Evolutionary conservation across 768 basidiomycete species (phyloP).

Genomic region (Lentinula lateritia): DNA sequence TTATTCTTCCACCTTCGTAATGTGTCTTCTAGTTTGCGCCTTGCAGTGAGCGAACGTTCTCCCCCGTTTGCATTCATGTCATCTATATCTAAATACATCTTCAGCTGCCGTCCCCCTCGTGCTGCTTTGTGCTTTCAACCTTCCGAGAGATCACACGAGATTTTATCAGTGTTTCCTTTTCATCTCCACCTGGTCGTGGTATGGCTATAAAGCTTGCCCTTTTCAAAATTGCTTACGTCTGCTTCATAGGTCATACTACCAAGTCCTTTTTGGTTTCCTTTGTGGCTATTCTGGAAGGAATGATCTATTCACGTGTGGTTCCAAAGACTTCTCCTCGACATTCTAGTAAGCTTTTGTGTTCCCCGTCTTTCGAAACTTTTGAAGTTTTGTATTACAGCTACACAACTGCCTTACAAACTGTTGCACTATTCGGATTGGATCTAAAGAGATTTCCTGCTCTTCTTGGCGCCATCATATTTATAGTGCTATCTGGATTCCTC

Average conservation of each 20-base stretch:
- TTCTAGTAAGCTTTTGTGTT: neutral
- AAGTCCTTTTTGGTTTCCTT: constrained; percentile 7
- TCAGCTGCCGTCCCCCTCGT: neutral
- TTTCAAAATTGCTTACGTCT: neutral
- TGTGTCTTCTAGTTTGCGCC: constrained; percentile 2
- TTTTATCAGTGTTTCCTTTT: constrained; percentile 4
- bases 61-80: neutral
- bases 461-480: constrained; percentile 50
- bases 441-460: constrained; percentile 63
- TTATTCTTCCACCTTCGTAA: neutral
- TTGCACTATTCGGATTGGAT: constrained; percentile 67
- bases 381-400: neutral
- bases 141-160: neutral
- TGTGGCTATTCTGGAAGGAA: neutral
- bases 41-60: neutral
- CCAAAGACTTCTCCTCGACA: constrained; percentile 5
- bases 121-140: constrained; percentile 1
- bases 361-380: neutral
- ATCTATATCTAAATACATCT: neutral
- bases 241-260: constrained; percentile 4
- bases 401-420: constrained; percentile 46
- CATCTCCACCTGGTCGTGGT: constrained; percentile 5
- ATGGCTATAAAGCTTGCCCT: neutral
- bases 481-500: constrained; percentile 36
- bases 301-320: constrained; percentile 4